Evolutionary conservation across 2,329 filamentous ascomycete genomes (phyloP).

Genomic region (Podosphaera fusca): DNA sequence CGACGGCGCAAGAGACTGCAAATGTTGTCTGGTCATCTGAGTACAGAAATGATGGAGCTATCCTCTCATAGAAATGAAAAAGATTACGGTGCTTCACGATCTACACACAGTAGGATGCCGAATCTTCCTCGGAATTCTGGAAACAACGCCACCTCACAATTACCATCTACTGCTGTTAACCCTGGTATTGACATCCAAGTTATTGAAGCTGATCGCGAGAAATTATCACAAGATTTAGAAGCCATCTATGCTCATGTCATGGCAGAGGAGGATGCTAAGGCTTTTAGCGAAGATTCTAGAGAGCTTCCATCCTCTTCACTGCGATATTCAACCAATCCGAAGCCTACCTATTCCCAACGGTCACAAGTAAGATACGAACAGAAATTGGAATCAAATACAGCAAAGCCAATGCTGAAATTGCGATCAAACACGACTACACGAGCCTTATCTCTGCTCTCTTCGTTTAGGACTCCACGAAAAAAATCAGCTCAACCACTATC

Average conservation of each 20-base stretch:
- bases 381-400: slow-evolving; percentile 20
- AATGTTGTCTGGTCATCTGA: slow-evolving; percentile 5
- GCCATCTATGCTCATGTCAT: slow-evolving; percentile 80
- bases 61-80: slow-evolving; percentile 18
- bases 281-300: slow-evolving; percentile 27
- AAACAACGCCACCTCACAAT: slow-evolving; percentile 19
- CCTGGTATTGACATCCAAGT: slow-evolving; percentile 55
- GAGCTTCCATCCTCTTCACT: slow-evolving; percentile 11
- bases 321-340: not conserved
- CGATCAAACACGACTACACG: slow-evolving; percentile 24
- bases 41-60: slow-evolving; percentile 20
- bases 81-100: slow-evolving; percentile 2
- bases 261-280: slow-evolving; percentile 57
- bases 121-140: slow-evolving; percentile 30
- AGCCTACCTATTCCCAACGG: not conserved
- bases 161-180: slow-evolving; percentile 21
- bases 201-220: slow-evolving; percentile 48
- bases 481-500: slow-evolving; percentile 23
- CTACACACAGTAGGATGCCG: slow-evolving; percentile 4
- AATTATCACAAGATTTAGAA: slow-evolving; percentile 65
- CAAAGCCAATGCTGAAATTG: slow-evolving; percentile 17
- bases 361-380: not conserved
- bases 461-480: slow-evolving; percentile 32
- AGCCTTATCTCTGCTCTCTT: slow-evolving; percentile 34
- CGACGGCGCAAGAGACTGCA: not conserved